phyloP scores from a whole-genome alignment of 495 filamentous ascomycete genomes.

The Penicillium desertorum region DNA sequence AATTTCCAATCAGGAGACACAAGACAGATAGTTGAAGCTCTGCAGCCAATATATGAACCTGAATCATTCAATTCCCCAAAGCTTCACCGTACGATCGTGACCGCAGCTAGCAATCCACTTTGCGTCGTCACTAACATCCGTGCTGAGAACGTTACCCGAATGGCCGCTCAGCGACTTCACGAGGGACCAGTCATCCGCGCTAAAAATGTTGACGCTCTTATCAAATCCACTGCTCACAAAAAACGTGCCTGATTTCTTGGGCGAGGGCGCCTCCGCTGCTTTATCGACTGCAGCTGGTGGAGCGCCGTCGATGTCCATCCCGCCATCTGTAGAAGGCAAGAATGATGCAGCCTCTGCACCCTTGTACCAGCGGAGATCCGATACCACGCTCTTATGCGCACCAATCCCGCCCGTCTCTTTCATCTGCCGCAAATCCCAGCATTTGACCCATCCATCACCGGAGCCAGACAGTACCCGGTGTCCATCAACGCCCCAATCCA shows the following conservation, averaged over 20 bases:
- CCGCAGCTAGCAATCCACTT: slow-evolving; percentile 92
- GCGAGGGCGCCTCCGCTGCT: slow-evolving; percentile 31
- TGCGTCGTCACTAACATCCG: slow-evolving; percentile 80
- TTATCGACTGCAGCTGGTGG: slow-evolving; percentile 18
- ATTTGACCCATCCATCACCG: slow-evolving; percentile 95
- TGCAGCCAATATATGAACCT: not conserved
- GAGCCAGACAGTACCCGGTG: slow-evolving; percentile 84
- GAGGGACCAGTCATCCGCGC: slow-evolving; percentile 91
- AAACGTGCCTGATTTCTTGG: slow-evolving; percentile 80
- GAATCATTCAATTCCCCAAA: slow-evolving; percentile 86
- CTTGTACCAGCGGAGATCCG: slow-evolving; percentile 92
- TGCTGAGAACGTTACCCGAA: slow-evolving; percentile 84
- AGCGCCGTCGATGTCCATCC: slow-evolving; percentile 56
- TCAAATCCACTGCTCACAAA: slow-evolving; percentile 91
- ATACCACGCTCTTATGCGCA: slow-evolving; percentile 87
- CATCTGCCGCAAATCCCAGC: slow-evolving; percentile 94
- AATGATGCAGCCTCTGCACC: slow-evolving; percentile 67
- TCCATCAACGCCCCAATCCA: slow-evolving; percentile 91
- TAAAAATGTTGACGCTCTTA: slow-evolving; percentile 92
- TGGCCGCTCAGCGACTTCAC: slow-evolving; percentile 87
- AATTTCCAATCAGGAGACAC: not conserved
- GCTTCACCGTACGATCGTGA: slow-evolving; percentile 90
- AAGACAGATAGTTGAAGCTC: not conserved
- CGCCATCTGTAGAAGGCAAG: slow-evolving; percentile 54
- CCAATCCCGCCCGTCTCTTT: slow-evolving; percentile 79